Percentiles rank a stretch among this genome's conserved stretches.
Evolutionary conservation across 345 rosid species (phyloP).

Genomic region (Corchorus olitorius): DNA sequence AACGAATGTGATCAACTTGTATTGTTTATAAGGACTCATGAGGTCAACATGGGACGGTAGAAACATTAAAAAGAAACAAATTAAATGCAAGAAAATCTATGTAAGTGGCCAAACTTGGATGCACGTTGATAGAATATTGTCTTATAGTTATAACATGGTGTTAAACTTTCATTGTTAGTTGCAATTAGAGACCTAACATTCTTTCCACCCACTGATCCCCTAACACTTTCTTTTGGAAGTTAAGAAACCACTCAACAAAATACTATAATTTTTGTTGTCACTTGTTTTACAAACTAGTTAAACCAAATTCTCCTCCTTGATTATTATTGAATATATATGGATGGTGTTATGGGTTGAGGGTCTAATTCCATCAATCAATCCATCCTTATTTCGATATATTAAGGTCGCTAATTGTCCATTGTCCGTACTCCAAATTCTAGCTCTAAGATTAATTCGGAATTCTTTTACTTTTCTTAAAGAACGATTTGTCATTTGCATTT

Average conservation of each 20-base stretch:
- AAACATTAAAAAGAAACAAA: neutral
- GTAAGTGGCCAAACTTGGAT: neutral
- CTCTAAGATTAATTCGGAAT: too few species aligned
- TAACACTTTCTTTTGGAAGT: neutral
- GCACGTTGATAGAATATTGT: neutral
- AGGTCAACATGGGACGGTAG: neutral
- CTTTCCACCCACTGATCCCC: neutral
- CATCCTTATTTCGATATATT: neutral
- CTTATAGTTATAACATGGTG: neutral
- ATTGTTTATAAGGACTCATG: neutral
- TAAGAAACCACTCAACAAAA: neutral
- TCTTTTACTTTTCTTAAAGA: neutral
- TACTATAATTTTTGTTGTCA: neutral
- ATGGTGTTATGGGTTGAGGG: neutral
- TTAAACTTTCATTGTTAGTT: neutral
- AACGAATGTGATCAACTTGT: neutral
- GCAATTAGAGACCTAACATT: neutral
- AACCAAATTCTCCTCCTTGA: neutral
- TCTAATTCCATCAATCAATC: neutral
- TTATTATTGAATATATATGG: neutral
- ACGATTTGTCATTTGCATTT: neutral
- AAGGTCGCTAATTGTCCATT: neutral
- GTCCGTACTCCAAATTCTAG: too few species aligned
- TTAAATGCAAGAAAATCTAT: neutral
- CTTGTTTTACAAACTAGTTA: neutral